Conservation (phyloP, 73 alveolate genomes). For the Blepharisma japonicum region DNA sequence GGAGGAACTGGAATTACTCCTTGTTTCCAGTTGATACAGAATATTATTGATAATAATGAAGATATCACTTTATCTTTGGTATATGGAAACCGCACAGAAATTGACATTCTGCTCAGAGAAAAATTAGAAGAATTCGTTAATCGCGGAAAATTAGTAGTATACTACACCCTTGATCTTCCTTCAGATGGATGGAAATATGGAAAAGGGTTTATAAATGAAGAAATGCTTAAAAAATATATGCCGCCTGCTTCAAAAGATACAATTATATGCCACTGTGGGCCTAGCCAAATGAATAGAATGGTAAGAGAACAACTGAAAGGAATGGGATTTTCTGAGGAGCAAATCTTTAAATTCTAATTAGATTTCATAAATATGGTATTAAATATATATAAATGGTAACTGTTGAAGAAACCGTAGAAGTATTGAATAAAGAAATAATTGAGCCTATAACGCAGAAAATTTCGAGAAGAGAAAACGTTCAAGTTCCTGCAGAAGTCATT, state of each 20-base stretch:
- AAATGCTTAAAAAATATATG: slow-evolving; percentile 35
- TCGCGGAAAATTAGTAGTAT: slow-evolving; percentile 31
- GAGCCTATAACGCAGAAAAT: too few relatives aligned
- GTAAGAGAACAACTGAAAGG: not conserved
- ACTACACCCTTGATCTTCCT: slow-evolving; percentile 43
- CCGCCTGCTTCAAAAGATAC: slow-evolving; percentile 34
- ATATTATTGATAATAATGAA: slow-evolving; percentile 34
- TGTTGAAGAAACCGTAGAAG: too few relatives aligned
- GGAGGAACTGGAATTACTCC: slow-evolving; percentile 77
- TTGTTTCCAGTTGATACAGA: slow-evolving; percentile 47
- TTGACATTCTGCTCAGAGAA: slow-evolving; percentile 45
- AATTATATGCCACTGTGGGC: slow-evolving; percentile 37
- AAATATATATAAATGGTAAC: too few relatives aligned
- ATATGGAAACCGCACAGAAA: slow-evolving; percentile 53
- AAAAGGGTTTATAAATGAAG: slow-evolving; percentile 41
- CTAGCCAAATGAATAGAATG: slow-evolving; percentile 31
- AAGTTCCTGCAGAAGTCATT: too few relatives aligned
- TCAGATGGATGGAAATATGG: slow-evolving; percentile 41
- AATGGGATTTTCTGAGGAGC: not conserved
- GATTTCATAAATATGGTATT: too few relatives aligned
- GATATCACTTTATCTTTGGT: slow-evolving; percentile 25
- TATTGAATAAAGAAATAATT: too few relatives aligned
- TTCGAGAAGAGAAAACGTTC: too few relatives aligned
- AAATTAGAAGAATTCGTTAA: slow-evolving; percentile 34
- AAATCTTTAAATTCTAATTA: too few relatives aligned